Percentiles rank a stretch among this genome's conserved stretches.
Conservation (phyloP, 2,329 filamentous ascomycete species). For the Paecilomyces formosus region DNA sequence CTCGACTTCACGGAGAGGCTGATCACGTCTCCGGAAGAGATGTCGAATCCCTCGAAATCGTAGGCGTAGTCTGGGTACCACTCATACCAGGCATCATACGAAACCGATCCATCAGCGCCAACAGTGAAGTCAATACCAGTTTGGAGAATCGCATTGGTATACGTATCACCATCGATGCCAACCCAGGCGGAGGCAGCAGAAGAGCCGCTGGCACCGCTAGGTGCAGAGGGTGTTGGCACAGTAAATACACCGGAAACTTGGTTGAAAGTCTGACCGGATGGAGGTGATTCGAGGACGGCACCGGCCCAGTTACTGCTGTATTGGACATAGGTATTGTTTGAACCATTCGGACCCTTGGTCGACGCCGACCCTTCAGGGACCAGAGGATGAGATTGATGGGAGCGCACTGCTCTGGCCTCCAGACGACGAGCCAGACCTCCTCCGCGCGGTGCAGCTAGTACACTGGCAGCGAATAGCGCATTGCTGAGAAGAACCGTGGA, state of each 20-base stretch:
- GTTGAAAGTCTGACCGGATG: slow-evolving; percentile 41
- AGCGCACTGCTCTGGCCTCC: slow-evolving; percentile 15
- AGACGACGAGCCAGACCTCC: slow-evolving; percentile 20
- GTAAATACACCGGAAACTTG: slow-evolving; percentile 39
- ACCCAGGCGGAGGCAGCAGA: slow-evolving; percentile 52
- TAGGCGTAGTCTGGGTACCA: slow-evolving; percentile 53
- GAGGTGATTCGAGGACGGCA: slow-evolving; percentile 43
- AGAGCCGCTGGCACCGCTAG: slow-evolving; percentile 26
- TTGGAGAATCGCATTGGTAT: slow-evolving; percentile 47
- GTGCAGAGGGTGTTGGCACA: slow-evolving; percentile 43
- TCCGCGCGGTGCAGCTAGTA: slow-evolving; percentile 20
- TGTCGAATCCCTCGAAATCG: slow-evolving; percentile 41
- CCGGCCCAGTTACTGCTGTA: slow-evolving; percentile 56
- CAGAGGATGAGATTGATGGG: slow-evolving; percentile 19
- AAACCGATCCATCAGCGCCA: slow-evolving; percentile 29
- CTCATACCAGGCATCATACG: slow-evolving; percentile 54
- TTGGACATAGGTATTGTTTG: slow-evolving; percentile 35
- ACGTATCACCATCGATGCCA: slow-evolving; percentile 56
- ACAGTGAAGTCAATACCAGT: slow-evolving; percentile 51
- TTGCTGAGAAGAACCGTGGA: slow-evolving; percentile 12
- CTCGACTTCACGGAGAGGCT: slow-evolving; percentile 32
- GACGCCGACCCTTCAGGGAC: slow-evolving; percentile 1
- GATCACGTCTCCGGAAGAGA: slow-evolving; percentile 41
- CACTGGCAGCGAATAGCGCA: slow-evolving; percentile 14
- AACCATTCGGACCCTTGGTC: slow-evolving; percentile 2